A percentile compares a stretch with the other conserved stretches of the same genome.
These are phyloP conservation scores for Candida argentea DNA, from an alignment of 805 yeast genomes.

Conservation along the genomic window DNA sequence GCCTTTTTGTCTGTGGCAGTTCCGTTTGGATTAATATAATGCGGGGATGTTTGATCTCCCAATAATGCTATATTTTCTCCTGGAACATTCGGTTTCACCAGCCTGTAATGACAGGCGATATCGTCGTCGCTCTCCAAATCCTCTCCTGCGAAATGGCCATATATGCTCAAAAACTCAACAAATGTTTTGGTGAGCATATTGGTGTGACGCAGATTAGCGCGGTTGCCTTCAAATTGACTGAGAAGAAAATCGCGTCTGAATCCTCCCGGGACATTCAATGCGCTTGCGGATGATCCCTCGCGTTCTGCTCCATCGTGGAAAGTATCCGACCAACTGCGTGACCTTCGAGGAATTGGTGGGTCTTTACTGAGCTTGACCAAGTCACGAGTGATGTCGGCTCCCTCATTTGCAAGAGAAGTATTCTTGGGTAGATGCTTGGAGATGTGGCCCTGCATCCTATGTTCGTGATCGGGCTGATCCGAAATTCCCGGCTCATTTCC, in stretches of 20 bases:
- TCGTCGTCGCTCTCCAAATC: conserved; percentile 60
- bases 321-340: conserved; percentile 14
- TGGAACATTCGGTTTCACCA: conserved; percentile 8
- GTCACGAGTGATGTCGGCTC: conserved; percentile 45
- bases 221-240: conserved; percentile 7
- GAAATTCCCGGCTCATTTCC: conserved; percentile 7
- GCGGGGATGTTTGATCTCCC: conserved; percentile 2
- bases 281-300: conserved; percentile 57
- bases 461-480: conserved; percentile 20
- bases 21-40: conserved; percentile 32
- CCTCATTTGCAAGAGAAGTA: conserved; percentile 28
- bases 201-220: conserved; percentile 18
- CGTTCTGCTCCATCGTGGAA: conserved; percentile 9
- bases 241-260: conserved; percentile 63
- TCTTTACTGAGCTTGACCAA: conserved; percentile 19
- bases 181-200: conserved; percentile 60
- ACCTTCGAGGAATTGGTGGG: conserved; percentile 3
- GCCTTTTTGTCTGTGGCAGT: conserved; percentile 69
- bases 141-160: conserved; percentile 86
- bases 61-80: conserved; percentile 31
- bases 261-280: conserved; percentile 72
- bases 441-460: conserved; percentile 20
- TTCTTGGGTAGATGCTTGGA: conserved; percentile 27
- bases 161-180: conserved; percentile 64
- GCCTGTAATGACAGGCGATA: conserved; percentile 38